phyloP scores from a whole-genome alignment of 345 rosid species.

The Citrus hindsii region DNA sequence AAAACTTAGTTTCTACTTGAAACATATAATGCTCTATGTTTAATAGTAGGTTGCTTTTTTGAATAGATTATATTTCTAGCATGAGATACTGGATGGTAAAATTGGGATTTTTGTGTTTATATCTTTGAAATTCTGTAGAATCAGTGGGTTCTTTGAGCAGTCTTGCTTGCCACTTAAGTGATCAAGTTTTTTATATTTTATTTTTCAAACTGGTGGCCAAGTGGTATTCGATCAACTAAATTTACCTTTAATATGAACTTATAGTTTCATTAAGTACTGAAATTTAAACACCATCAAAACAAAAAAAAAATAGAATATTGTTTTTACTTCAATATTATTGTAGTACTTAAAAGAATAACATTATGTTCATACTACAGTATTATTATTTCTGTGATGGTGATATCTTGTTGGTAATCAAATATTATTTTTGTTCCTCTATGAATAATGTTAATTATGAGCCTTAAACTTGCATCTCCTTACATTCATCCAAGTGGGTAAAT shows the following conservation, averaged over 20 bases:
- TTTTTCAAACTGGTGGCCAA: too few relatives aligned
- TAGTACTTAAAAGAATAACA: too few relatives aligned
- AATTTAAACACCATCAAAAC: too few relatives aligned
- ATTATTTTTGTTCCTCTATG: too few relatives aligned
- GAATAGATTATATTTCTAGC: neutral
- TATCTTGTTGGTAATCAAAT: too few relatives aligned
- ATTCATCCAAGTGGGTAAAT: neutral
- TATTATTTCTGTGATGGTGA: too few relatives aligned
- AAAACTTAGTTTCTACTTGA: constrained; percentile 7
- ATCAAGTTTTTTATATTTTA: neutral
- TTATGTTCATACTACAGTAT: too few relatives aligned
- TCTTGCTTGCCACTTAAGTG: neutral
- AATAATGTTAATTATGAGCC: too few relatives aligned
- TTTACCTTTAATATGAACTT: neutral
- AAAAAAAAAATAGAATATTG: too few relatives aligned
- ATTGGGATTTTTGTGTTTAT: too few relatives aligned
- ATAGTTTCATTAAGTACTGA: too few relatives aligned
- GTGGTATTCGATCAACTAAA: neutral
- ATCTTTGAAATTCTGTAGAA: neutral
- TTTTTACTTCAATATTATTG: too few relatives aligned
- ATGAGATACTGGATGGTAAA: constrained; percentile 1
- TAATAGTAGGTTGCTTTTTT: constrained; percentile 3
- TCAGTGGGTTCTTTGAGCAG: neutral
- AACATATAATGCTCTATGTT: constrained; percentile 7
- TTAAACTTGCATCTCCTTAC: neutral